Base-by-base conservation (phyloP, 345 rosid genomes). In the Salix brachista region DNA sequence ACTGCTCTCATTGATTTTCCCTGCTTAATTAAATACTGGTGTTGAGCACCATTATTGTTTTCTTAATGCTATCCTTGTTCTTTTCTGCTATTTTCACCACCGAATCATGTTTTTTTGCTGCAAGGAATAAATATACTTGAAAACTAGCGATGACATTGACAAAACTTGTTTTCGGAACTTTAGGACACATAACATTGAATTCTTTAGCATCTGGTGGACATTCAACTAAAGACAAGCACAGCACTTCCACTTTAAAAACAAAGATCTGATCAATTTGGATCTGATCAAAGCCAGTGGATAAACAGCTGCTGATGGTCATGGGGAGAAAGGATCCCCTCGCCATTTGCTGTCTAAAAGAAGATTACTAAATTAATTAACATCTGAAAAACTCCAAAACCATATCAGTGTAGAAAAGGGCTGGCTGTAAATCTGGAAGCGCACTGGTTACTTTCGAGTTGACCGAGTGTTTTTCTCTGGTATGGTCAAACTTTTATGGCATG, bases 101-200 rank as follows among this genome's bases (percentile, higher is more conserved):
- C 26, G 4, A n/a, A 11, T 58, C 28, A 58, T 54, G 1, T 39
- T 42, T 10, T n/a, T 14, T 16, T 0, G 52, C 14, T 46, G 18
- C 52, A 46, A 4, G 64, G 16, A 23, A n/a, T 10, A 58, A 56
- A 58, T n/a, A 26, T 19, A 42, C 64, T 58, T 58, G 0, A n/a
- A 3, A 58, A 58, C 10, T 58, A n/a, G 28, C 9, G 28, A 58
- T 58, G 64, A 58, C 23, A 23, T 10, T n/a, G 6, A 23, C 28
- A 58, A 58, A 58, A 41, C 67, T 28, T 69, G 79, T 58, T 69
- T 76, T 58, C 56, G 70, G 42, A 67, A 68, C 19, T 73, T 25
- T 23, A 46, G n/a, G 62, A 9, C 66, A 39, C 25, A 76, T 21
- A 18, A 11, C 5, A 32, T 6, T 0, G 7, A 19, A 48, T 13